Evolutionary conservation across 805 yeast genomes (phyloP), one percentile per base, ranked within the genome.

Genomic region (Hanseniaspora pseudoguilliermondii): DNA sequence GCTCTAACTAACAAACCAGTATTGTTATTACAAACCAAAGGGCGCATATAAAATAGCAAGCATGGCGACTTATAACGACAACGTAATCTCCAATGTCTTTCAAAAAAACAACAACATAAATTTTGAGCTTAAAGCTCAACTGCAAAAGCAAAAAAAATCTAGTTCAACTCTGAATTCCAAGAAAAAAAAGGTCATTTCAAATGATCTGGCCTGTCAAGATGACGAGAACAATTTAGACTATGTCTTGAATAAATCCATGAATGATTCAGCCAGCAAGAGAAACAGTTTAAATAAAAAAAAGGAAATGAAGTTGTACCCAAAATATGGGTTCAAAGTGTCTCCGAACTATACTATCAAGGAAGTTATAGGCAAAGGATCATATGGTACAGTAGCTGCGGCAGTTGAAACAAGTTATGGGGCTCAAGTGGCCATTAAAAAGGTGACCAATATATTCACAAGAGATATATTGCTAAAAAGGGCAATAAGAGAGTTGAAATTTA

Each of bases 321-420:
- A 76, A 53, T 77, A 79, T 3, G 75, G 81, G 55, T 86, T 87
- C 66, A 79, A 78, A 47, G 71, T 85, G 52, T 83, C 84, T 59
- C 66, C 75, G 1, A 70, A 86, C 40, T 87, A 86, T 66, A 72
- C 75, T 53, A 71, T 86, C 16, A 67, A 74, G 27, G 72, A 74
- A 40, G 72, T 82, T 2, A 72, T 88, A 54, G 96, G 96, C 0
- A 82, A 82, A 64, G 96, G 96, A 0, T 83, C 95, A 0, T 88
- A 88, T 65, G 96, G 96, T 0, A 79, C 82, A 0, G 96, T 88
- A 4, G 86, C 93, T 60, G 80, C 86, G 3, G 95, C 91, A 0
- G 61, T 74, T 15, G 71, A 68, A 41, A 69, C 65, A 16, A 65
- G 68, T 1, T 58, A 61, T 11, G 63, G 66, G 11, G 64, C 64